Evolutionary conservation across 2,329 filamentous ascomycete genomes (phyloP), one percentile per base, ranked within the genome.

Genomic region (Colletotrichum coccodes): DNA sequence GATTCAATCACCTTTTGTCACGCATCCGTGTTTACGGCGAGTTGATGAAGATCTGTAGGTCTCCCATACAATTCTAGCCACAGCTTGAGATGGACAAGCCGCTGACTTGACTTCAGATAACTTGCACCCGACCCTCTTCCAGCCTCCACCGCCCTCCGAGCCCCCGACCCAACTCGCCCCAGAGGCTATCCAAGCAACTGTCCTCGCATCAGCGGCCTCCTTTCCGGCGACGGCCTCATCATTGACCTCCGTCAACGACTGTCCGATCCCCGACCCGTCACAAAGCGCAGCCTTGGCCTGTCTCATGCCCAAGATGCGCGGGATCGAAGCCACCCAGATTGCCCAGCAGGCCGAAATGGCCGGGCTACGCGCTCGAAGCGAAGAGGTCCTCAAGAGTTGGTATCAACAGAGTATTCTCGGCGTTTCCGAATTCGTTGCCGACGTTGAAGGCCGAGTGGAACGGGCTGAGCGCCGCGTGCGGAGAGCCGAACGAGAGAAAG

Each of bases 391-490:
- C 68, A 86, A 91, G 72, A 80, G 84, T 40, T 97, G 94, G 91
- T 94, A 95, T 79, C 90, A 94, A 77, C 82, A 88, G 28, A 89
- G 90, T 4, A 84, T 96, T 49, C 82, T 97, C 54, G 86, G 87
- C 12, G 89, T 89, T 72, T 91, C 91, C 0, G 87, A 90, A 72
- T 87, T 87, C 66, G 91, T 94, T 82, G 91, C 91, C 26, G 89
- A 91, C 59, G 89, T 91, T 76, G 92, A 97, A 79, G 85, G 87
- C 38, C 84, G 92, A 57, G 79, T 95, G 14, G 87, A 88, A 78
- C 83, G 85, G 69, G 86, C 89, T 8, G 93, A 96, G 80, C 86
- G 88, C 62, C 83, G 84, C 9, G 83, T 95, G 3, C 85, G 89
- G 76, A 86, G 92, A 74, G 83, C 84, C 58, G 92, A 94, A 79